Evolutionary conservation across 768 basidiomycete species (phyloP), one percentile per base, ranked within the genome.

Genomic region (Leccinum pellstonianum): DNA sequence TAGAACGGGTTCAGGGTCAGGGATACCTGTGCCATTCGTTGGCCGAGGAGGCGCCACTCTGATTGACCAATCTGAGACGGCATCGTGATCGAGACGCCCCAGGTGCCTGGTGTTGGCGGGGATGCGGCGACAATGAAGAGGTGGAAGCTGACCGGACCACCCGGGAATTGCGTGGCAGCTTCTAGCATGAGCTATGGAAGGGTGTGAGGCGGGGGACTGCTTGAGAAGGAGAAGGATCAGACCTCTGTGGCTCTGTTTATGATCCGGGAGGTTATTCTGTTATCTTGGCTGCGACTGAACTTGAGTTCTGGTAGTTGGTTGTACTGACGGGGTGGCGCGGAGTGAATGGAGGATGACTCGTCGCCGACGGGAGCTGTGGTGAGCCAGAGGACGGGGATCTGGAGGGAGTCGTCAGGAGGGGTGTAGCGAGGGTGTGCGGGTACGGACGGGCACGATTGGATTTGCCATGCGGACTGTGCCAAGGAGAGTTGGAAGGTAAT

Each of bases 61-160:
- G 77, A 75, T 66, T 70, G 74, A 37, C 64, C 73, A 59, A 64
- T 73, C 70, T 53, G 72, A 54, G 50, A 60, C 63, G 55, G 68
- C 62, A 61, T 72, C 65, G 67, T 68, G 49, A 58, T 56, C 35
- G 66, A 63, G 54, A 57, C 64, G 17, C 59, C 55, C 68, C 70
- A 67, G 29, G 64, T 64, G 67, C 58, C 76, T 21, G 74, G 74
- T 4, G 70, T 63, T 10, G 83, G 82, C 2, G 77, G 54, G 23
- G 81, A 80, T 46, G 80, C 82, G 27, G 84, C 83, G 12, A 85
- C 77, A 57, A 86, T 75, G 57, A 86, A 76, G 29, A 86, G 75
- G 67, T 87, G 84, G 4, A 79, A 75, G 48, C 74, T 75, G 54
- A 76, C 69, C 9, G 75, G 71, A 49, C 65, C 70, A 57, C 55